Conservation (phyloP, 106 monocot species). For the Xerophyta viscosa region DNA sequence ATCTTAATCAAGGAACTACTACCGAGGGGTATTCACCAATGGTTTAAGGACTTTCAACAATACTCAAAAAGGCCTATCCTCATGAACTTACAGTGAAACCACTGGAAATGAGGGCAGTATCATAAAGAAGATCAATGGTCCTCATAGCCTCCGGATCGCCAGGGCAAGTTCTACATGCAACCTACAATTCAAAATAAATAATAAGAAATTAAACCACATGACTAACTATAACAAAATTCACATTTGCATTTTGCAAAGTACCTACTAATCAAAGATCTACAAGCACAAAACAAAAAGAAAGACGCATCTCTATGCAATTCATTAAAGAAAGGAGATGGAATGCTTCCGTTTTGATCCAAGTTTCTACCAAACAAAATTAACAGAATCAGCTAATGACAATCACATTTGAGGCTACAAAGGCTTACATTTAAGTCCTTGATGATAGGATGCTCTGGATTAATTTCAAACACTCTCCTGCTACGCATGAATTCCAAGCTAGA, state of each 20-base stretch:
- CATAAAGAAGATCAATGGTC: conserved; percentile 80
- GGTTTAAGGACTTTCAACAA: too few species aligned
- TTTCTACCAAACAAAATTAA: too few species aligned
- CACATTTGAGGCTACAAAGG: background rate
- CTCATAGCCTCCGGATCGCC: conserved; percentile 68
- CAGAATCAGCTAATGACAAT: too few species aligned
- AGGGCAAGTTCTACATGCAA: conserved; percentile 45
- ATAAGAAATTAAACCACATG: background rate
- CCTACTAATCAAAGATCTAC: too few species aligned
- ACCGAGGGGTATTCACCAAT: too few species aligned
- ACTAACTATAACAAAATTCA: background rate
- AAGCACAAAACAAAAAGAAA: too few species aligned
- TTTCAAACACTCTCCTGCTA: conserved; percentile 86
- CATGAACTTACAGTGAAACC: conserved; percentile 70
- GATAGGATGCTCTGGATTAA: conserved; percentile 92
- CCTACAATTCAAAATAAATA: conserved; percentile 29
- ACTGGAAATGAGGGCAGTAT: conserved; percentile 88
- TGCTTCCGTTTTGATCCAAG: too few species aligned
- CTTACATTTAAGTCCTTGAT: conserved; percentile 81
- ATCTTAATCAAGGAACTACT: too few species aligned
- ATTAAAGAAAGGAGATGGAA: too few species aligned
- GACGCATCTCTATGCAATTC: too few species aligned
- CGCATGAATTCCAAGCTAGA: conserved; percentile 85
- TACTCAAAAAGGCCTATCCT: too few species aligned
- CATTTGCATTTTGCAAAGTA: too few species aligned